These are phyloP conservation scores for Pleodorina starrii DNA, from an alignment of 139 green algal genomes.

Conservation along the genomic window DNA sequence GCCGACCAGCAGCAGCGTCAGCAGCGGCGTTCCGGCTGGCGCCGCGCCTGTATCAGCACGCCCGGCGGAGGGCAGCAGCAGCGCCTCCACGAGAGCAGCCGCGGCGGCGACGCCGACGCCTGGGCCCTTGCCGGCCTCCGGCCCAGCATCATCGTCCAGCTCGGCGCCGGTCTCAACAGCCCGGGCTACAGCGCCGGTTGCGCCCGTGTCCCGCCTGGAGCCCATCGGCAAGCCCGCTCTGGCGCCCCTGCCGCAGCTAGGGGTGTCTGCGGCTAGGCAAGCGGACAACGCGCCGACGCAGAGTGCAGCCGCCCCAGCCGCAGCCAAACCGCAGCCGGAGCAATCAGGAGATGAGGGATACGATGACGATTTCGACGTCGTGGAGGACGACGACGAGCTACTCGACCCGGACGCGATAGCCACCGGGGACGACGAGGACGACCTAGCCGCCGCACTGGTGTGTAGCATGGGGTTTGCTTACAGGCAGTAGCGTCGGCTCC, in stretches of 20 bases:
- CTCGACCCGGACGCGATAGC: constrained; percentile 26
- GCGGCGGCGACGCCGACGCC: neutral
- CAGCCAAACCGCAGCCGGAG: neutral
- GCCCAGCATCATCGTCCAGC: neutral
- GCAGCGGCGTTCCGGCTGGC: neutral
- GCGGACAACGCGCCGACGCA: too few species aligned
- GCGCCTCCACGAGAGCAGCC: neutral
- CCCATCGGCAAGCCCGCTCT: neutral
- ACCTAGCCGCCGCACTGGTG: constrained; percentile 27
- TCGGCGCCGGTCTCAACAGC: neutral
- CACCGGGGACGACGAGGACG: constrained; percentile 19
- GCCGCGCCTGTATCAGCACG: neutral
- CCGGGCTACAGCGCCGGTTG: neutral
- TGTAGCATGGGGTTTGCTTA: too few species aligned
- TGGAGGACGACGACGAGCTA: constrained; percentile 9
- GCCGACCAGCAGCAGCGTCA: neutral
- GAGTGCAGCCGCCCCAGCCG: neutral
- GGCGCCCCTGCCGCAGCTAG: neutral
- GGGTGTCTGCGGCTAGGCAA: neutral
- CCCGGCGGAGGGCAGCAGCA: neutral
- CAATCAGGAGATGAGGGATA: neutral
- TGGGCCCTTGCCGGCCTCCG: neutral
- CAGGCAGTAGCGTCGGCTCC: too few species aligned
- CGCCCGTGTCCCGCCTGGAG: constrained; percentile 14
- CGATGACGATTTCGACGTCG: constrained; percentile 12